A percentile compares a stretch with the other conserved stretches of the same genome.
These are phyloP conservation scores for Acrodontium crateriforme DNA, from an alignment of 2,329 filamentous ascomycete species.

Conservation along the genomic window DNA sequence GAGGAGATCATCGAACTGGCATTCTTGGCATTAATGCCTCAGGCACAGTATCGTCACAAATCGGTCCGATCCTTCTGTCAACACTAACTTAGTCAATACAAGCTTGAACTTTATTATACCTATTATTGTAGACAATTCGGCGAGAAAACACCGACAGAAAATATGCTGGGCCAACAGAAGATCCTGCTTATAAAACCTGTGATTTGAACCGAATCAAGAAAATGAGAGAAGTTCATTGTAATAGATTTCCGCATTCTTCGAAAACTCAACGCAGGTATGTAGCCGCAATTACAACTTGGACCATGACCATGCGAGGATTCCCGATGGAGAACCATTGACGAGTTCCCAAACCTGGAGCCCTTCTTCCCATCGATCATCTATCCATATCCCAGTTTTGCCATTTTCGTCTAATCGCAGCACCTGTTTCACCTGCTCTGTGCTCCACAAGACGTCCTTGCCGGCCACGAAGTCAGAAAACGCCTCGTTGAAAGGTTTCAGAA, in stretches of 20 bases:
- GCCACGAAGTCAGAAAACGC: slow-evolving; percentile 27
- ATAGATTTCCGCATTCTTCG: slow-evolving; percentile 1
- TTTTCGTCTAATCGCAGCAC: slow-evolving; percentile 32
- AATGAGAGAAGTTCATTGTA: neutral
- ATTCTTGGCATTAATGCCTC: no score
- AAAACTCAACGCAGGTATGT: slow-evolving; percentile 3
- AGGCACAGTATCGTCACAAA: no score
- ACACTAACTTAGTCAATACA: no score
- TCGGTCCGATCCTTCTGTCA: no score
- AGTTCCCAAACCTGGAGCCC: slow-evolving; percentile 36
- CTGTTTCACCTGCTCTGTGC: slow-evolving; percentile 21
- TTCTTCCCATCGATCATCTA: slow-evolving; percentile 33
- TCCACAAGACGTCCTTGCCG: slow-evolving; percentile 11
- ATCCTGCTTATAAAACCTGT: neutral
- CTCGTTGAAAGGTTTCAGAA: slow-evolving; percentile 27
- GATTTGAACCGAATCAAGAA: neutral
- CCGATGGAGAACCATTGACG: slow-evolving; percentile 15
- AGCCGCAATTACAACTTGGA: slow-evolving; percentile 12
- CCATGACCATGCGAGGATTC: slow-evolving; percentile 11
- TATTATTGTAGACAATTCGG: slow-evolving; percentile 63
- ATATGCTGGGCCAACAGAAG: no score
- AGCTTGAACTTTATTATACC: slow-evolving; percentile 68
- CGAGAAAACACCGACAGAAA: no score
- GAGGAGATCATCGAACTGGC: no score
- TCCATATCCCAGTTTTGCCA: slow-evolving; percentile 33